Base-by-base conservation (phyloP, 2,329 filamentous ascomycete species). In the Colletotrichum eleusines region DNA sequence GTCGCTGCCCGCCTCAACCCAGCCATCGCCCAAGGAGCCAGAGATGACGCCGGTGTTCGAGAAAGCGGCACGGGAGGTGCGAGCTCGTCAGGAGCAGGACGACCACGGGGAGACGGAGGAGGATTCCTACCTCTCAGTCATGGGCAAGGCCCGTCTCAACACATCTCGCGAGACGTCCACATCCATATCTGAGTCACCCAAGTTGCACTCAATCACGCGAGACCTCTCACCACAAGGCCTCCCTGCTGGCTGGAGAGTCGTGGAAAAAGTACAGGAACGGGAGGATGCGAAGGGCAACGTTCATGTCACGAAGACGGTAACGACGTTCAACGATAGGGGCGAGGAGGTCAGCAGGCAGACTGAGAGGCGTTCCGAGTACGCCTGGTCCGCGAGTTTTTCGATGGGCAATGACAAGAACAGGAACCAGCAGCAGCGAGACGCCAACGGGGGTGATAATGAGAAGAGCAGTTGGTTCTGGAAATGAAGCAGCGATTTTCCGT, bases 391-490 rank as follows among this genome's bases (percentile, higher is more conserved):
- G 12, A 71, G 59, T 48, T 66, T 55, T 23, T 68, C 68, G 23
- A 68, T 44, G 12, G 68, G 54, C 26, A n/a, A 26, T 8, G 42
- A 33, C 44, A 71, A 54, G n/a, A 48, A 59, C 28, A 59, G 35
- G n/a, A 57, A 69, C 18, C 51, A 23, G 53, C 42, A 40, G 33
- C 63, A 51, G 50, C 40, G 57, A 38, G 60, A 66, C 18, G n/a
- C 46, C 16, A 58, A 59, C 18, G 28, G 48, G 23, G 58, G 44
- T 14, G 55, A 53, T 2, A 60, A 70, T 31, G 66, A 70, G 9
- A 70, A 65, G 70, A 35, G 70, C 18, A 70, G 55, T 33, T 72
- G 70, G 66, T 72, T 72, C 23, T 70, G 70, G 70, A 72, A 72
- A 58, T 72, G 61, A 72, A 57, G n/a, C 31, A 51, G 33, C 20